A percentile compares a stretch with the other conserved stretches of the same genome.
Conservation (phyloP, 2,329 filamentous ascomycete species). For the Colletotrichum shisoi region DNA sequence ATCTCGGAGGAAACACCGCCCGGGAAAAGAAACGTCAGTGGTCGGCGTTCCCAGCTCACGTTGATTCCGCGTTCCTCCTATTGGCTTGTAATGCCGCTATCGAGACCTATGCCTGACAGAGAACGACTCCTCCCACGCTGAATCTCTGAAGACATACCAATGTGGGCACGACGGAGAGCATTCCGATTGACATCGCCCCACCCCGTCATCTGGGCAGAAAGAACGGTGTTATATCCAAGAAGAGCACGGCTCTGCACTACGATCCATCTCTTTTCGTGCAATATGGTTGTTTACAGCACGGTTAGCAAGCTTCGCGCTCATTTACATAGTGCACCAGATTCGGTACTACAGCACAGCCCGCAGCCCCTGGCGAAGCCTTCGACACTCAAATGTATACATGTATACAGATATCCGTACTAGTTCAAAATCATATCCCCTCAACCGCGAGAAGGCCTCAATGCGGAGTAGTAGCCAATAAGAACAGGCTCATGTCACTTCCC, state of each 20-base stretch:
- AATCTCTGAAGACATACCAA: slow-evolving; percentile 6
- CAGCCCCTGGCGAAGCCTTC: background rate
- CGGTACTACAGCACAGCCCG: background rate
- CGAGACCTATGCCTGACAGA: background rate
- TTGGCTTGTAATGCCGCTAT: background rate
- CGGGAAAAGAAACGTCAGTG: background rate
- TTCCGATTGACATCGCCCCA: background rate
- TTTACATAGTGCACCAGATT: background rate
- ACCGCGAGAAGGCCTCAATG: no score
- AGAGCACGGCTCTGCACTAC: no score
- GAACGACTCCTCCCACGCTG: background rate
- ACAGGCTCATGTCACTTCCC: no score
- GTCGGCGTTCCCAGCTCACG: slow-evolving; percentile 6
- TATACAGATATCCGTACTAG: no score
- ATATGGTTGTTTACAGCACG: no score
- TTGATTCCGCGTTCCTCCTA: slow-evolving; percentile 9
- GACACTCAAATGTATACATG: no score
- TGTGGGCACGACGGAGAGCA: background rate
- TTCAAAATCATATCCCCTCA: no score
- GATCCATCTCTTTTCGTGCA: background rate
- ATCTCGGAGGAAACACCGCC: slow-evolving; percentile 9
- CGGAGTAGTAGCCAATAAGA: no score
- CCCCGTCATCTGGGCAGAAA: background rate
- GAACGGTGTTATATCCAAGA: no score
- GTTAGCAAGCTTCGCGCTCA: no score